A percentile compares a stretch with the other conserved stretches of the same genome.
Conservation (phyloP, 352 stramenopile species). For the Phytopythium cucurbitacearum region DNA sequence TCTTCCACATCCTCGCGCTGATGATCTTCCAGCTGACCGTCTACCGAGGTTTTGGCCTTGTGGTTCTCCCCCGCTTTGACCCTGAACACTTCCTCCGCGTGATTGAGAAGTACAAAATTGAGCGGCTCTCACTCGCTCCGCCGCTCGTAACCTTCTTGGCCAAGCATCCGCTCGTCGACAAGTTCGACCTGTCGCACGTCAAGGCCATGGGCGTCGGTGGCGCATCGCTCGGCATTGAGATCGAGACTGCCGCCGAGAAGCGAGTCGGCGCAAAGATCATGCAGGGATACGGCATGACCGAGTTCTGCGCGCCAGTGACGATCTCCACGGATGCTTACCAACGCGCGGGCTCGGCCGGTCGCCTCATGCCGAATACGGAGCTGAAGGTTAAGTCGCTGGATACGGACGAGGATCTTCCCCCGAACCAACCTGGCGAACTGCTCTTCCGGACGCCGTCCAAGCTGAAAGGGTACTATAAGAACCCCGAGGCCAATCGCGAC, state of each 20-base stretch:
- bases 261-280: slow-evolving; percentile 46
- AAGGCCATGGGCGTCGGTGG: slow-evolving; percentile 64
- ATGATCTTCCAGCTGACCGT: slow-evolving; percentile 79
- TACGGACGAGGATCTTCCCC: slow-evolving; percentile 28
- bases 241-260: slow-evolving; percentile 46
- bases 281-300: slow-evolving; percentile 60
- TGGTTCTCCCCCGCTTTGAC: slow-evolving; percentile 90
- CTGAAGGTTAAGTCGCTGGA: slow-evolving; percentile 42
- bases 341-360: slow-evolving; percentile 28
- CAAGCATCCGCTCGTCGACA: slow-evolving; percentile 83
- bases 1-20: slow-evolving; percentile 94
- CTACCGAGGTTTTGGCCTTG: slow-evolving; percentile 68
- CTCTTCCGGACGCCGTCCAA: slow-evolving; percentile 82
- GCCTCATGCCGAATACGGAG: slow-evolving; percentile 47
- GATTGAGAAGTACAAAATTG: slow-evolving; percentile 51
- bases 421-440: slow-evolving; percentile 64
- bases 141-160: slow-evolving; percentile 71
- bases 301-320: slow-evolving; percentile 26
- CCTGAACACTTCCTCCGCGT: slow-evolving; percentile 80
- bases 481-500: slow-evolving; percentile 70
- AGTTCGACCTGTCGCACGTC: slow-evolving; percentile 81
- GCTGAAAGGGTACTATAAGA: slow-evolving; percentile 92
- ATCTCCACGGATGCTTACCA: slow-evolving; percentile 17
- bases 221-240: slow-evolving; percentile 74
- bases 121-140: slow-evolving; percentile 52